Evolutionary conservation across 768 basidiomycete genomes (phyloP).

Genomic region (Amanita subjunquillea): DNA sequence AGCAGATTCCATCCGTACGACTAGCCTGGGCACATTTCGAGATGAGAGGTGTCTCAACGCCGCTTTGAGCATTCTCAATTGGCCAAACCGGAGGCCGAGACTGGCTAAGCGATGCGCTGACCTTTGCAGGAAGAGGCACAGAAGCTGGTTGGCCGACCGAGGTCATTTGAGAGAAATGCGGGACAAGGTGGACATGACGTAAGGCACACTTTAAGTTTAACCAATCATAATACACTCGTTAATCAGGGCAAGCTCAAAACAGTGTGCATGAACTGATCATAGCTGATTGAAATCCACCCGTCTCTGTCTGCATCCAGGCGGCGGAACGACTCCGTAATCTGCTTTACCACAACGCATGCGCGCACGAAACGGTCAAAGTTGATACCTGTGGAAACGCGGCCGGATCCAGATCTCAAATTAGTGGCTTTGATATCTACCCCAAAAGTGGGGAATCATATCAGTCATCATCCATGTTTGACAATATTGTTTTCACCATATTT

Average conservation of each 20-base stretch:
- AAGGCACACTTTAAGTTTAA: neutral
- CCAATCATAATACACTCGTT: neutral
- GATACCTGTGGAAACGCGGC: constrained; percentile 42
- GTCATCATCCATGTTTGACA: neutral
- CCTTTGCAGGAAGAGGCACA: constrained; percentile 24
- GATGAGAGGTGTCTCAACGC: constrained; percentile 32
- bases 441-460: constrained; percentile 21
- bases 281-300: constrained; percentile 69
- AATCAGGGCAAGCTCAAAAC: constrained; percentile 43
- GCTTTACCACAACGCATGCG: constrained; percentile 75
- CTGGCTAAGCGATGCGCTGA: constrained; percentile 11
- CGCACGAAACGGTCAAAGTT: constrained; percentile 83
- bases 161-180: neutral
- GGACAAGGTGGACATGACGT: neutral
- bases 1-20: constrained; percentile 63
- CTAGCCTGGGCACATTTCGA: constrained; percentile 49
- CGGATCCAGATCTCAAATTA: constrained; percentile 18
- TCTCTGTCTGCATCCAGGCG: constrained; percentile 52
- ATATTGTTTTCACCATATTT: constrained; percentile 58
- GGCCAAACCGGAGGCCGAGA: constrained; percentile 57
- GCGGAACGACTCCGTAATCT: constrained; percentile 63
- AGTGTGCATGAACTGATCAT: constrained; percentile 63
- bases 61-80: constrained; percentile 31
- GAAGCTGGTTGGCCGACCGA: constrained; percentile 15
- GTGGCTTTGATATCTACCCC: constrained; percentile 53